A percentile compares a stretch with the other conserved stretches of the same genome.
phyloP scores from a whole-genome alignment of 2,329 filamentous ascomycete species.

The Scedosporium minutisporum region DNA sequence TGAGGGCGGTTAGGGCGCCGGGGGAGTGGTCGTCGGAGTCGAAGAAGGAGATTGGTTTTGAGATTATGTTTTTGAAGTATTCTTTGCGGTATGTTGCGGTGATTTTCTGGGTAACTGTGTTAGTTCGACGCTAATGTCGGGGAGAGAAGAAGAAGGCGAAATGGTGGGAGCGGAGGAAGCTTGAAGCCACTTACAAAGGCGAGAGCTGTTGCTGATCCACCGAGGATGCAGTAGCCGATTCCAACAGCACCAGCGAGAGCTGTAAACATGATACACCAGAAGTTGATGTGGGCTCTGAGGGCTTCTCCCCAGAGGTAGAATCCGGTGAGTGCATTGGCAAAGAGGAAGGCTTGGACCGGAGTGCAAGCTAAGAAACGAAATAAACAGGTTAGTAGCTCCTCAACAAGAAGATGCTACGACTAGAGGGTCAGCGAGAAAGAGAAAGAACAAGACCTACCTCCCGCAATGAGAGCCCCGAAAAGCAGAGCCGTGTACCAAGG shows the following conservation, averaged over 20 bases:
- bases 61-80: slow-evolving; percentile 20
- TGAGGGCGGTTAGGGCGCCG: slow-evolving; percentile 16
- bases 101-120: slow-evolving; percentile 5
- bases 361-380: neutral
- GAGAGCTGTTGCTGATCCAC: slow-evolving; percentile 15
- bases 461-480: slow-evolving; percentile 8
- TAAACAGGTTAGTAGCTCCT: neutral
- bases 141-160: neutral
- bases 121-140: too few species aligned
- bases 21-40: slow-evolving; percentile 20
- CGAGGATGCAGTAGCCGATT: slow-evolving; percentile 16
- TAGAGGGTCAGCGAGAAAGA: neutral
- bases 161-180: neutral
- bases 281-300: slow-evolving; percentile 10
- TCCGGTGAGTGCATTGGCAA: slow-evolving; percentile 10
- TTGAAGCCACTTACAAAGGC: slow-evolving; percentile 10
- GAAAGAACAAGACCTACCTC: slow-evolving; percentile 7
- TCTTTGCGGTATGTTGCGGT: slow-evolving; percentile 16
- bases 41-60: slow-evolving; percentile 19
- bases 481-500: slow-evolving; percentile 9
- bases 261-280: slow-evolving; percentile 23
- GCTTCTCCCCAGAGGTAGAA: slow-evolving; percentile 6
- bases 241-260: slow-evolving; percentile 19
- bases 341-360: slow-evolving; percentile 10
- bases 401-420: too few species aligned